Evolutionary conservation across 441 rosid genomes (phyloP).

Genomic region (Aquilaria agallochum): DNA sequence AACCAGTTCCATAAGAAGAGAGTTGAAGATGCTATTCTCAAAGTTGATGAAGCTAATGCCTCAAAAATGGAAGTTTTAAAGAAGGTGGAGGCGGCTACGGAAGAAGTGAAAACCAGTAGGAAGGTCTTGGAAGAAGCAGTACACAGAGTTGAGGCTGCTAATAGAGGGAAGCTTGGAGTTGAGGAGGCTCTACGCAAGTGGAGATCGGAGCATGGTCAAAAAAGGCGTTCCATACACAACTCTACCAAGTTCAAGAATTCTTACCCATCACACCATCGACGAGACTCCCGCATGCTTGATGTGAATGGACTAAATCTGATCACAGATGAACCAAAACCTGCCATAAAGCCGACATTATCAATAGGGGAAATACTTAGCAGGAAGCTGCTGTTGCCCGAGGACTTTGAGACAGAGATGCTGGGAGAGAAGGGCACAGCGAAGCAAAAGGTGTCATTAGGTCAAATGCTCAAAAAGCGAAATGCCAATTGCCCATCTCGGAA

Average conservation of each 20-base stretch:
- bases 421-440: slow-evolving; percentile 34
- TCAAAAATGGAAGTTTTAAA: slow-evolving; percentile 46
- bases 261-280: slow-evolving; percentile 34
- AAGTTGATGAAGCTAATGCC: slow-evolving; percentile 49
- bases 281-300: slow-evolving; percentile 41
- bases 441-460: slow-evolving; percentile 68
- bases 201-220: slow-evolving; percentile 58
- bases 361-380: slow-evolving; percentile 94
- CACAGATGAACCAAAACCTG: slow-evolving; percentile 39
- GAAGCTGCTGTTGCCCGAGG: slow-evolving; percentile 70
- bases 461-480: slow-evolving; percentile 63
- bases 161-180: slow-evolving; percentile 47
- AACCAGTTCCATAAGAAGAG: slow-evolving; percentile 38
- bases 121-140: slow-evolving; percentile 62
- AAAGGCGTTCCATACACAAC: slow-evolving; percentile 44
- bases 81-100: slow-evolving; percentile 55
- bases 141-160: slow-evolving; percentile 56
- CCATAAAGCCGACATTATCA: slow-evolving; percentile 69
- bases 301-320: slow-evolving; percentile 50
- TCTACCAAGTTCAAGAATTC: slow-evolving; percentile 53
- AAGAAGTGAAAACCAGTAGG: slow-evolving; percentile 59
- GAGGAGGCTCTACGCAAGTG: slow-evolving; percentile 73
- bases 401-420: slow-evolving; percentile 34
- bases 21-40: slow-evolving; percentile 37
- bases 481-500: slow-evolving; percentile 21